Evolutionary conservation across 345 rosid genomes (phyloP), one percentile per base, ranked within the genome.

Genomic region (Sisymbrium irio): DNA sequence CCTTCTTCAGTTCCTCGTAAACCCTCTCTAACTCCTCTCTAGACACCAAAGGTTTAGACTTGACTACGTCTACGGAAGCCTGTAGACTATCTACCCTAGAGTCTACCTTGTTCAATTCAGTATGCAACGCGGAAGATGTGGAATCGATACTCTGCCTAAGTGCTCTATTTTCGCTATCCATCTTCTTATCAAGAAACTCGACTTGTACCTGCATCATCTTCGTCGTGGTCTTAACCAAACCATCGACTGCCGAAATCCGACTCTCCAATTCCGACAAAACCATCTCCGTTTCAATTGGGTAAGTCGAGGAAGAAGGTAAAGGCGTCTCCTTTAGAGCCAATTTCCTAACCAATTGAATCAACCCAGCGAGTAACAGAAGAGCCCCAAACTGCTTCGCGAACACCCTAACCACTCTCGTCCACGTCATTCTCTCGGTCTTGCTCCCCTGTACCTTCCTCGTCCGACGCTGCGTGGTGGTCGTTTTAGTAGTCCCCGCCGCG

Each of bases 201-300:
- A 95, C 84, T 71, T 95, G 98, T 25, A 90, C 82, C 83, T 90
- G 98, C 65, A 95, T 82, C 97, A 88, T 90, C 76, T 83, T 87
- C 27, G 87, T 76, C 6, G 97, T 82, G 4, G 83, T 87, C 84
- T 86, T 95, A 39, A 90, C 42, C 2, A 89, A 62, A 9, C 83
- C 84, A 85, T 92, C 98, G 25, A 92, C 93, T 7, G 88, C 96
- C 8, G 92, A 81, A 50, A 92, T 87, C 56, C 88, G 80, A 50
- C 85, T 82, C 81, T 88, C 94, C 17, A 92, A 78, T 68, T 92
- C 98, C 17, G 88, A 78, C 11, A 90, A 58, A 14, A 80, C 89
- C 40, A 32, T 78, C 49, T 50, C 69, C 19, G 72, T 35, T 15
- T 71, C 73, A 18, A 77, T 46, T 0, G 80, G 66, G 5, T 65